Evolutionary conservation across 2,329 filamentous ascomycete genomes (phyloP), one percentile per base, ranked within the genome.

Genomic region (Scedosporium aurantiacum): DNA sequence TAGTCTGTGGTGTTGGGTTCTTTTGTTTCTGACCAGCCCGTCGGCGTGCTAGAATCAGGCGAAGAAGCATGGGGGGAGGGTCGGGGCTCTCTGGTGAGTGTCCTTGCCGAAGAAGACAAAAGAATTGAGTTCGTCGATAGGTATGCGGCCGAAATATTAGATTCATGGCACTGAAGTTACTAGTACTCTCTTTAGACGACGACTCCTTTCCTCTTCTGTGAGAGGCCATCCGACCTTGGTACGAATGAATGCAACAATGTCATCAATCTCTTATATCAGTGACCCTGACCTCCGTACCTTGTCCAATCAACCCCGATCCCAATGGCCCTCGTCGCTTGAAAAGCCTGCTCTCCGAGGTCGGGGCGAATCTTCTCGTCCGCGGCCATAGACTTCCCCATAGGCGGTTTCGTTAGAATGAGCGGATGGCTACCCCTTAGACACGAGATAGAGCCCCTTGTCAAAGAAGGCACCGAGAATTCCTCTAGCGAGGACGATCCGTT

Each of bases 291-390:
- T 18, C 27, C 16, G 18, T 56, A 56, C 3, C 23, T 23, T 4
- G 5, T 56, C 52, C 52, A 56, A n/a, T 56, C 52, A n/a, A 10
- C 23, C 23, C 5, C 7, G 7, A 56, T 27, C 52, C 28, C 52
- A 18, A 56, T n/a, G 23, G 23, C n/a, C 12, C 18, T 27, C n/a
- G 27, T 8, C 23, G 52, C 27, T n/a, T 27, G 4, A 18, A 27
- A 27, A 7, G 52, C 28, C 52, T 56, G 16, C 6, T 56, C 18
- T 27, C 52, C 52, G 3, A 56, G 52, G 8, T 5, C 5, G 75
- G 81, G 61, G 73, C 75, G 16, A 79, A 80, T 23, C 77, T 87
- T 64, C 90, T 89, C 40, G 85, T 97, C 67, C 94, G 99, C 70
- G 81, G 99, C 14, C 18, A 72, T 75, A n/a, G 70, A 69, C n/a